phyloP scores from a whole-genome alignment of 345 rosid genomes.

The Salix exigua region DNA sequence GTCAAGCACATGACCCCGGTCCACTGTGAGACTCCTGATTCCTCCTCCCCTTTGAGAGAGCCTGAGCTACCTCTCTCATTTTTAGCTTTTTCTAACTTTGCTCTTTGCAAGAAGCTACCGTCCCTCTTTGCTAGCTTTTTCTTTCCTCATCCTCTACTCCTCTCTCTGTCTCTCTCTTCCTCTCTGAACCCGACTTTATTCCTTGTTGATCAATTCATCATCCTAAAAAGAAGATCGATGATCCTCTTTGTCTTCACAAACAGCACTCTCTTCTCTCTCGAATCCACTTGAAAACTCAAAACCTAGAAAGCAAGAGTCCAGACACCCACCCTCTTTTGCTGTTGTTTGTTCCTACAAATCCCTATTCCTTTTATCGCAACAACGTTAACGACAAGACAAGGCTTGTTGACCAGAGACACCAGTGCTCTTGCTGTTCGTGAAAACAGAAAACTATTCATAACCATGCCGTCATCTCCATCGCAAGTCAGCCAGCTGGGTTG shows the following conservation, averaged over 20 bases:
- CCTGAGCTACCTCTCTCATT: conserved; percentile 7
- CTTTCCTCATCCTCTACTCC: conserved; percentile 19
- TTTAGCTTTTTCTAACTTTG: conserved; percentile 29
- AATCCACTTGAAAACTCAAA: conserved; percentile 15
- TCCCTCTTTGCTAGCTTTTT: conserved; percentile 37
- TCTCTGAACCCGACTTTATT: conserved; percentile 43
- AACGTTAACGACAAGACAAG: conserved; percentile 13
- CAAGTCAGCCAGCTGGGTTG: conserved; percentile 68
- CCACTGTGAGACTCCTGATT: conserved; percentile 51
- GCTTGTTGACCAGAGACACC: conserved; percentile 12
- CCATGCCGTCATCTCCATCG: conserved; percentile 81
- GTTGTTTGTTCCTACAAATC: conserved; percentile 35
- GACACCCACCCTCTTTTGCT: conserved; percentile 26
- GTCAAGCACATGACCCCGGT: conserved; percentile 44
- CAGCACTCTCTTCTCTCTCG: conserved; percentile 27
- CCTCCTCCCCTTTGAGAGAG: conserved; percentile 25
- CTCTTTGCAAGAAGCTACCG: conserved; percentile 60
- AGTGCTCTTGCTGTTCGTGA: neutral
- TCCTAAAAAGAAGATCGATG: conserved; percentile 42
- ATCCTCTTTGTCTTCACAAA: conserved; percentile 63
- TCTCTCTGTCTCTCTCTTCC: conserved; percentile 23
- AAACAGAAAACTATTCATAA: neutral
- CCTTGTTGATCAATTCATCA: conserved; percentile 50
- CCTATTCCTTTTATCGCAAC: conserved; percentile 20
- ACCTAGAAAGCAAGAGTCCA: conserved; percentile 35